Evolutionary conservation across 768 basidiomycete species (phyloP).

Genomic region (Aureoboletus auriporus): DNA sequence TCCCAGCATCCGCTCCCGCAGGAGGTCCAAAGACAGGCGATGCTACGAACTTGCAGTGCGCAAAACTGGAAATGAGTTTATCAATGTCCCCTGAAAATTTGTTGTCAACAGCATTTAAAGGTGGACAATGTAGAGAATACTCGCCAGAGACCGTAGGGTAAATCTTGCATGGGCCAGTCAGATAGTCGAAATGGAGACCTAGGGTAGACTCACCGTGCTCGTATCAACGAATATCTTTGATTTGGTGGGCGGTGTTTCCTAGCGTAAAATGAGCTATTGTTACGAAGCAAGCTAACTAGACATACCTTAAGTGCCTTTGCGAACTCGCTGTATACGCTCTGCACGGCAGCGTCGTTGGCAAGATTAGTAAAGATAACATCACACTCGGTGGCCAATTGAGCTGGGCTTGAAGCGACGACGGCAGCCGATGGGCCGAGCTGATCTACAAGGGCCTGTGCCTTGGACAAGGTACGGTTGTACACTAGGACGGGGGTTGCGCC

Average conservation of each 20-base stretch:
- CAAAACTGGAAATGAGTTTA: conserved; percentile 52
- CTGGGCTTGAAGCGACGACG: conserved; percentile 51
- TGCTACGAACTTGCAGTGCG: conserved; percentile 62
- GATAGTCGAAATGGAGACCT: not conserved
- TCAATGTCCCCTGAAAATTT: conserved; percentile 61
- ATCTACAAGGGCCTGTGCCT: conserved; percentile 53
- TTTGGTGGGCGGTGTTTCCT: conserved; percentile 41
- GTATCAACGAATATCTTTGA: conserved; percentile 83
- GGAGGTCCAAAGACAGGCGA: conserved; percentile 80
- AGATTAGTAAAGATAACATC: conserved; percentile 78
- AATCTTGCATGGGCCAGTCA: conserved; percentile 37
- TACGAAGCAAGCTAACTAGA: not conserved
- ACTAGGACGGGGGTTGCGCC: conserved; percentile 53
- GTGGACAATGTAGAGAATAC: not conserved
- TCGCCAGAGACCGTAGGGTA: conserved; percentile 52
- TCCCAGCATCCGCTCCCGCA: conserved; percentile 55
- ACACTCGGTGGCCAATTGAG: conserved; percentile 59
- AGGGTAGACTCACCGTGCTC: conserved; percentile 57
- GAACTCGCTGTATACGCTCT: conserved; percentile 57
- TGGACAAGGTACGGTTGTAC: conserved; percentile 70
- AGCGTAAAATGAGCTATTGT: conserved; percentile 2
- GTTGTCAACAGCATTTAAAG: not conserved
- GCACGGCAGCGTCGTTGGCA: conserved; percentile 66
- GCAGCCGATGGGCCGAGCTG: conserved; percentile 53
- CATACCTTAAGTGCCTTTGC: conserved; percentile 54